Base-by-base conservation (phyloP, 192 early-diverging fungal species). In the Coemansia umbellata region DNA sequence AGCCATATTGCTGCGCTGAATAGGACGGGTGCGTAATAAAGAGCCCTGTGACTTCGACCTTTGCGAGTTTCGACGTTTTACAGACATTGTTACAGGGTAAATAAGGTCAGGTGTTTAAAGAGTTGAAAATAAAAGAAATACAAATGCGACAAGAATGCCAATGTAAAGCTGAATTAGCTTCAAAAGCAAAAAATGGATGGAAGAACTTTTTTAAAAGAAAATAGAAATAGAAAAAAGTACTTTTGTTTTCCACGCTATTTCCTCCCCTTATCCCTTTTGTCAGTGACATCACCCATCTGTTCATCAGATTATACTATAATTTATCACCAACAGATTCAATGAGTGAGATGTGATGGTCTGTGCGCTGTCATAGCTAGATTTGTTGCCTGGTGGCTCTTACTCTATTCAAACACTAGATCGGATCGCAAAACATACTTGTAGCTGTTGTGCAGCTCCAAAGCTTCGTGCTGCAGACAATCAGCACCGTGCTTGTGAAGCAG, bases 401-500 rank as follows among this genome's bases (percentile, higher is more conserved):
- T 28, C 30, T 45, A 77, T 6, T 53, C 63, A 55, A 75, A 82
- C 10, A 84, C 53, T 0, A 84, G 68, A 58, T 84, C 83, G 13
- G 83, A 82, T 2, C 83, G 64, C 39, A 84, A 39, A 5, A 84
- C 74, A 32, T 82, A 84, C 51, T 84, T 84, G 63, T 55, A 75
- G 30, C 83, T 79, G 31, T 72, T 63, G 27, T 61, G 60, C 5
- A 84, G 73, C 36, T 72, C 74, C 33, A 74, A 54, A 0, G 69
- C 81, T 28, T 84, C 83, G 64, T 84, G 83, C 51, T 81, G 66
- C 31, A 84, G 71, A 47, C 83, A 84, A 48, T 81, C 78, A 4
- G 79, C 81, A 2, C 83, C 83, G 49, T 84, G 83, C 44, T 78
- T 76, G 63, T 84, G 83, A 8, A 84, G 63, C 50, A 84, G 66